These are phyloP conservation scores for Gyrodon lividus DNA, from an alignment of 768 basidiomycete species.

Conservation along the genomic window DNA sequence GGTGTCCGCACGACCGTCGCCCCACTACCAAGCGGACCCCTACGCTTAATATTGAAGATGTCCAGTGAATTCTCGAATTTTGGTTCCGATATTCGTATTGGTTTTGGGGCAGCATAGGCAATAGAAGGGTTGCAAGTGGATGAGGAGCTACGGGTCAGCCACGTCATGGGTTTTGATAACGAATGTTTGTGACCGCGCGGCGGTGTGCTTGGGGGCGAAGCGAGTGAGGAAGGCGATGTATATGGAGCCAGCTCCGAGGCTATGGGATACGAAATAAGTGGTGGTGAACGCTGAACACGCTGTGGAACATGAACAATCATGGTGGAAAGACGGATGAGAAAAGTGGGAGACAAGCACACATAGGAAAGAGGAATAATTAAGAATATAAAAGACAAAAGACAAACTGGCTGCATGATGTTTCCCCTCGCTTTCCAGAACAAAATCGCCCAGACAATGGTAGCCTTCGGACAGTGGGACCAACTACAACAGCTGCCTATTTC, in stretches of 20 bases:
- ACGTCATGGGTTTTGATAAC: conserved; percentile 41
- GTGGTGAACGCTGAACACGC: conserved; percentile 20
- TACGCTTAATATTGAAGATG: conserved; percentile 32
- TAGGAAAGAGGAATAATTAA: conserved; percentile 2
- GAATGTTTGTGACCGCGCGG: conserved; percentile 36
- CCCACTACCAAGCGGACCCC: conserved; percentile 61
- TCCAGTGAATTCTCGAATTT: conserved; percentile 36
- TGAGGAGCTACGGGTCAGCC: conserved; percentile 41
- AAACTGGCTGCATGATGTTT: not conserved
- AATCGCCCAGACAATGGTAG: conserved; percentile 20
- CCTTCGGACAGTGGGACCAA: conserved; percentile 17
- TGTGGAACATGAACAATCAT: conserved; percentile 28
- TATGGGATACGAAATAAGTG: conserved; percentile 10
- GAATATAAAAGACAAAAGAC: conserved; percentile 9
- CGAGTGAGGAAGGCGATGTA: conserved; percentile 15
- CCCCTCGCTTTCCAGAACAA: conserved; percentile 7
- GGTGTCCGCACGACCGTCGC: conserved; percentile 79
- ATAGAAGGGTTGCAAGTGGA: conserved; percentile 24
- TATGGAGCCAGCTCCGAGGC: conserved; percentile 30
- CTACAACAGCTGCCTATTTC: conserved; percentile 25
- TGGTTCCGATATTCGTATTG: conserved; percentile 46
- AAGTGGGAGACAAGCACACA: not conserved
- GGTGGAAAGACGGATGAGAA: conserved; percentile 8
- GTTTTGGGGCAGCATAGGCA: conserved; percentile 36
- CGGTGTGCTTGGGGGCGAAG: conserved; percentile 31